phyloP scores from a whole-genome alignment of 2,329 filamentous ascomycete genomes.

The Endocalyx cinctus region DNA sequence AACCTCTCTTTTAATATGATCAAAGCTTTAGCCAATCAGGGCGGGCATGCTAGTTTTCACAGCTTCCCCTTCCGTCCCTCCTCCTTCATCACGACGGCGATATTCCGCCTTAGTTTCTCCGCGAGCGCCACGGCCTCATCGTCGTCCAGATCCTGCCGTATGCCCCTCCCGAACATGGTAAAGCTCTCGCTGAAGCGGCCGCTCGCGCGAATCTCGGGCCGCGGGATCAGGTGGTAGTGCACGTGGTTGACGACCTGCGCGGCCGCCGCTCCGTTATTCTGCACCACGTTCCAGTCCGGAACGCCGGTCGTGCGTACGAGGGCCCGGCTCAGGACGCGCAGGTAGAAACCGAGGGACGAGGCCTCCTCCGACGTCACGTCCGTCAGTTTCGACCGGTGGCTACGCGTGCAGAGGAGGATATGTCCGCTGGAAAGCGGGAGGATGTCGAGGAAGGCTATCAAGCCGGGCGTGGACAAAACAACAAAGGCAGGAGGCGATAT shows the following conservation, averaged over 20 bases:
- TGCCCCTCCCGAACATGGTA: constrained; percentile 77
- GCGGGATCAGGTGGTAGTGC: constrained; percentile 90
- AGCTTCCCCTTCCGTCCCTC: neutral
- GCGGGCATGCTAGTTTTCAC: too few relatives aligned
- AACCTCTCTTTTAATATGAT: too few relatives aligned
- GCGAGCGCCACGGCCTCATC: constrained; percentile 64
- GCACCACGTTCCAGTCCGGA: constrained; percentile 90
- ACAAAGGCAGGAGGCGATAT: constrained; percentile 48
- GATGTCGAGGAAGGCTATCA: constrained; percentile 90
- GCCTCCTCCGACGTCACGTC: constrained; percentile 63
- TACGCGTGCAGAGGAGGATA: constrained; percentile 73
- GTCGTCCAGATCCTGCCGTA: constrained; percentile 70
- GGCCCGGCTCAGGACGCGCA: constrained; percentile 69
- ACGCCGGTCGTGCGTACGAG: constrained; percentile 66
- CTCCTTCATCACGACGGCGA: constrained; percentile 31
- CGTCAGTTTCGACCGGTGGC: constrained; percentile 72
- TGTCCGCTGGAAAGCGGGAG: constrained; percentile 82
- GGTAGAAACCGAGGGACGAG: constrained; percentile 60
- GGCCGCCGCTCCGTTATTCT: constrained; percentile 88
- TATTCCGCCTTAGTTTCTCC: constrained; percentile 43
- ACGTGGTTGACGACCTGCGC: constrained; percentile 91
- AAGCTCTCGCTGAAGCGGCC: constrained; percentile 59
- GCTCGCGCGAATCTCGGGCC: constrained; percentile 61
- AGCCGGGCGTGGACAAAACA: constrained; percentile 70
- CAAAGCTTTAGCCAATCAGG: too few relatives aligned